Percentiles rank a stretch among this genome's conserved stretches.
These are phyloP conservation scores for Trichothecium roseum DNA, from an alignment of 2,329 filamentous ascomycete species.

Conservation along the genomic window DNA sequence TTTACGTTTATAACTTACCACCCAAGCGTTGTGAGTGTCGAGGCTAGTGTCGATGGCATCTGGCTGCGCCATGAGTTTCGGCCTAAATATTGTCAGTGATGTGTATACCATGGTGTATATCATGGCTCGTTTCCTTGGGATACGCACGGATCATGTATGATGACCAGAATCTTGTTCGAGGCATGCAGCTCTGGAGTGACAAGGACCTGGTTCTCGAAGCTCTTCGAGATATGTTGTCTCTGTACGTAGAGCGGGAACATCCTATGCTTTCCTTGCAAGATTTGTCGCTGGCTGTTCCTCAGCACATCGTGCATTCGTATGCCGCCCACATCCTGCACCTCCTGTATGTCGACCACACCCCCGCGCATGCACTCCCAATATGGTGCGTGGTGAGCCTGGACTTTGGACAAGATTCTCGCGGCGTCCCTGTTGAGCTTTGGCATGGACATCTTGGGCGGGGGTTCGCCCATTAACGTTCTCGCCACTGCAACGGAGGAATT, in stretches of 20 bases:
- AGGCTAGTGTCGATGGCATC: constrained; percentile 62
- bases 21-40: constrained; percentile 76
- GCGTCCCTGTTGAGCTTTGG: constrained; percentile 49
- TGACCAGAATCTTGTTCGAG: constrained; percentile 62
- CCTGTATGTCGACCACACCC: constrained; percentile 43
- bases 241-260: constrained; percentile 79
- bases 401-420: constrained; percentile 43
- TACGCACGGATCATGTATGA: constrained; percentile 82
- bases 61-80: constrained; percentile 57
- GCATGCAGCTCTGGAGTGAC: constrained; percentile 63
- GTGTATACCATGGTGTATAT: not conserved
- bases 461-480: constrained; percentile 88
- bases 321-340: constrained; percentile 40
- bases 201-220: constrained; percentile 79
- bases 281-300: constrained; percentile 62
- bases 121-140: constrained; percentile 2
- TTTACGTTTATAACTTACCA: constrained; percentile 54
- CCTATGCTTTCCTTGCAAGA: constrained; percentile 58
- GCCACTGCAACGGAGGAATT: constrained; percentile 87
- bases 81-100: constrained; percentile 31
- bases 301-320: constrained; percentile 71
- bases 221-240: constrained; percentile 58
- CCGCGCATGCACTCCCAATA: constrained; percentile 88
- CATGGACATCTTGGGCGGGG: constrained; percentile 54
- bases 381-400: constrained; percentile 50